These are phyloP conservation scores for Ilyonectria robusta DNA, from an alignment of 2,329 filamentous ascomycete species.

Conservation along the genomic window DNA sequence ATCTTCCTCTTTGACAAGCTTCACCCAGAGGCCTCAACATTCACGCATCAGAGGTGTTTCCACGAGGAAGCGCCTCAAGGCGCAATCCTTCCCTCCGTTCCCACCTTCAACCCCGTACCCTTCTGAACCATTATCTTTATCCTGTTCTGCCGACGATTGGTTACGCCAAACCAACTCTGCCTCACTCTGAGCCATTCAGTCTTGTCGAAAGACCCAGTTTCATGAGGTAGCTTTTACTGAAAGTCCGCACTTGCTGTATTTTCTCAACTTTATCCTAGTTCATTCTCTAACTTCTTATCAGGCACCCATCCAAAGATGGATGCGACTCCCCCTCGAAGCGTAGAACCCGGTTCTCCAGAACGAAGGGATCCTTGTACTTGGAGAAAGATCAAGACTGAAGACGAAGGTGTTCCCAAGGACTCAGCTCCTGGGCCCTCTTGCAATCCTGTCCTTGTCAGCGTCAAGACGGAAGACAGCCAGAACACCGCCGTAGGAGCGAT, in stretches of 20 bases:
- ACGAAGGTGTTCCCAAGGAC: background rate
- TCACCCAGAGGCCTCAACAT: background rate
- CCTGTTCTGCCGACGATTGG: no score
- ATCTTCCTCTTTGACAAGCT: background rate
- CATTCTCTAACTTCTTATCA: background rate
- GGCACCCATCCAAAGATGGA: background rate
- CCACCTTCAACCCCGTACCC: background rate
- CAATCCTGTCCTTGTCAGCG: rapidly evolving
- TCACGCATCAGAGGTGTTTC: background rate
- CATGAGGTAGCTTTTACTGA: no score
- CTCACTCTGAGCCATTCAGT: no score
- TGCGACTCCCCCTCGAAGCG: background rate
- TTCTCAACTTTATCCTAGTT: background rate
- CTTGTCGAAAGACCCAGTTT: no score
- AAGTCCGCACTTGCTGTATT: background rate
- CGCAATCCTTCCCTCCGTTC: no score
- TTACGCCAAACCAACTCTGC: no score
- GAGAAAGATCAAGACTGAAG: background rate
- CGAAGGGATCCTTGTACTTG: no score
- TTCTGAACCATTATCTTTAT: background rate
- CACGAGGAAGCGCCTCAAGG: background rate
- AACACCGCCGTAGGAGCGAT: background rate
- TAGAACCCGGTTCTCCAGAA: background rate
- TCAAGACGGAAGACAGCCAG: background rate
- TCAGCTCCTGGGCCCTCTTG: no score